Base-by-base conservation (phyloP, 2,329 filamentous ascomycete genomes). In the Talaromyces rugulosus region DNA sequence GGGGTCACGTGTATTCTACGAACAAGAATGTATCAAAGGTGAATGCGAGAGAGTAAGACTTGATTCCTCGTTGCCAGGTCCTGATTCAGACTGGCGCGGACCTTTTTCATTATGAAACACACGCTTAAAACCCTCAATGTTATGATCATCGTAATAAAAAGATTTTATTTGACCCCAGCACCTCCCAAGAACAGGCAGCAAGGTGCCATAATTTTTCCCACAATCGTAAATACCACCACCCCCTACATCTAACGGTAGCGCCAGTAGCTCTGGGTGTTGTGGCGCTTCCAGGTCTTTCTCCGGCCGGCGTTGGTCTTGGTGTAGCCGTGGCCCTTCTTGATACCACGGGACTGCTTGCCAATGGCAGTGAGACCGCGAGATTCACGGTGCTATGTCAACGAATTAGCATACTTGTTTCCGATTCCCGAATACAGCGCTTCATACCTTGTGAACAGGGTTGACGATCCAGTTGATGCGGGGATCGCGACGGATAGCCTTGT, bases 391-490 rank as follows among this genome's bases (percentile, higher is more conserved):
- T 83, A 69, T 12, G 64, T 27, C 44, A 47, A 23, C 8, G 4
- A 47, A 8, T 47, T 47, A 62, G 42, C 59, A 54, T 16, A 1
- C 3, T 47, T 47, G 1, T 11, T 18, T 12, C 8, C 23, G 12
- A 3, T 27, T 12, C 14, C 40, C 23, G 14, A 14, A 4, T 14
- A 4, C 53, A 63, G 70, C 73, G 4, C 23, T 16, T 30, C 58
- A 63, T 71, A 83, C 81, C 81, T 99, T 99, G 92, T 99, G 95
- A 77, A 99, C 96, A 74, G 95, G 90, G 85, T 96, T 96, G 85
- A 94, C 92, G 87, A 99, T 99, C 95, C 95, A 99, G 91, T 96
- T 99, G 91, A 99, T 98, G 83, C 95, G 93, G 77, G 95, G 85
- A 82, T 99, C 95, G 79, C 90, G 91, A 82, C 95, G 95, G 87